Conservation (phyloP, 805 yeast species). For the Tetrapisispora namnaoensis region DNA sequence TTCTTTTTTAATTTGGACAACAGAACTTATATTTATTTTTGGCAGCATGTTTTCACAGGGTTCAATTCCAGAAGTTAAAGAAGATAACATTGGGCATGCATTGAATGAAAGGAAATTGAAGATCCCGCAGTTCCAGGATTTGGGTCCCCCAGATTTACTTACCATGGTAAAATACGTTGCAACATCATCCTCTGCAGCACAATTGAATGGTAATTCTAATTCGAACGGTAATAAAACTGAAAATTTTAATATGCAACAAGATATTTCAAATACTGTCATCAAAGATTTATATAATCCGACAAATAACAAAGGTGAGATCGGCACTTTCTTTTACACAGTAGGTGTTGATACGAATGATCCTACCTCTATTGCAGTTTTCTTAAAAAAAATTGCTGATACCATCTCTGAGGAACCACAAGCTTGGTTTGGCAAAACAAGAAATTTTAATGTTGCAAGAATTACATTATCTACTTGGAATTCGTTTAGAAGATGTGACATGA, state of each 20-base stretch:
- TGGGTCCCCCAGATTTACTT: conserved; percentile 66
- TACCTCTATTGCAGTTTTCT: conserved; percentile 67
- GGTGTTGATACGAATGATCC: conserved; percentile 71
- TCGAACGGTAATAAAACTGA: conserved; percentile 4
- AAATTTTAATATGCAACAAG: neutral
- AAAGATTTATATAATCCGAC: conserved; percentile 21
- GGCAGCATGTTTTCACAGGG: conserved; percentile 37
- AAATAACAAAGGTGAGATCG: conserved; percentile 43
- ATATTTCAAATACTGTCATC: conserved; percentile 2
- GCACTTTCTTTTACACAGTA: conserved; percentile 63
- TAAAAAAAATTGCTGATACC: conserved; percentile 56
- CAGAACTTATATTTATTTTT: too few species aligned
- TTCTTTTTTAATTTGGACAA: too few species aligned
- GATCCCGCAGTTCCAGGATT: conserved; percentile 47
- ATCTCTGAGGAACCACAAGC: conserved; percentile 53
- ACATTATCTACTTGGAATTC: conserved; percentile 58
- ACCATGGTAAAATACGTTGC: conserved; percentile 28
- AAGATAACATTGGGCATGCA: conserved; percentile 49
- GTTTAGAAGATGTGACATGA: conserved; percentile 53
- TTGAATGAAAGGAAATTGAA: conserved; percentile 55
- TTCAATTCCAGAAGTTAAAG: conserved; percentile 58
- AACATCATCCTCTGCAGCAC: conserved; percentile 8
- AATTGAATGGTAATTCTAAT: conserved; percentile 3
- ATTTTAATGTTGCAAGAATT: conserved; percentile 62
- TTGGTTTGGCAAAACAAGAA: conserved; percentile 72